A percentile compares a stretch with the other conserved stretches of the same genome.
Conservation (phyloP, 106 monocot genomes). For the Narthecium ossifragum region DNA sequence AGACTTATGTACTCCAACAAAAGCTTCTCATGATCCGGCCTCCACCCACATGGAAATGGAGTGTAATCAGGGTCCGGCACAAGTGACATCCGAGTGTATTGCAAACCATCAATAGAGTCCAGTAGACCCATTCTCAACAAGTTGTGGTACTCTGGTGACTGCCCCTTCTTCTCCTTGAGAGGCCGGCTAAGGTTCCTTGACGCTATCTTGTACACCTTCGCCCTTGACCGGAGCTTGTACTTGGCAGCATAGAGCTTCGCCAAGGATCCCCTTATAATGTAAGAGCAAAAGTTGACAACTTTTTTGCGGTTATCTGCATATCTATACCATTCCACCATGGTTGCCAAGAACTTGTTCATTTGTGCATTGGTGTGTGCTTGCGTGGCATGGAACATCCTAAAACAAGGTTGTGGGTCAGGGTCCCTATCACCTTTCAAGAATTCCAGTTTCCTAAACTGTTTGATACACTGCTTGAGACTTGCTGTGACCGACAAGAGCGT, state of each 20-base stretch:
- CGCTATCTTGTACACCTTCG: constrained; percentile 96
- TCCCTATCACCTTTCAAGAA: constrained; percentile 94
- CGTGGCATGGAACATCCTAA: constrained; percentile 97
- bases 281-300: constrained; percentile 91
- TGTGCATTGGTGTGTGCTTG: constrained; percentile 94
- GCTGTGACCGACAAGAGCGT: constrained; percentile 91
- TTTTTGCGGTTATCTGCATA: constrained; percentile 98
- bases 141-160: constrained; percentile 88
- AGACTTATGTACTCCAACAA: constrained; percentile 75
- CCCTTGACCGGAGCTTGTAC: constrained; percentile 91
- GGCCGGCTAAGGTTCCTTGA: constrained; percentile 89
- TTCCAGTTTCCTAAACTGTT: constrained; percentile 75
- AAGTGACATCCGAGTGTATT: constrained; percentile 80
- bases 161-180: constrained; percentile 92
- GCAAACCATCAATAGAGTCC: constrained; percentile 90
- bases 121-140: constrained; percentile 88
- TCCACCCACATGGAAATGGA: constrained; percentile 77
- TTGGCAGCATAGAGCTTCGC: constrained; percentile 98
- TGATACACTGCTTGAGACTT: constrained; percentile 87
- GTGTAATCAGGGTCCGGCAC: constrained; percentile 96
- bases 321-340: constrained; percentile 91
- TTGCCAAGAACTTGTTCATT: constrained; percentile 92
- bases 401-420: constrained; percentile 96
- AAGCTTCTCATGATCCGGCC: constrained; percentile 82
- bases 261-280: constrained; percentile 86